phyloP scores from a whole-genome alignment of 2,329 filamentous ascomycete genomes.

The Helminthosporium solani region DNA sequence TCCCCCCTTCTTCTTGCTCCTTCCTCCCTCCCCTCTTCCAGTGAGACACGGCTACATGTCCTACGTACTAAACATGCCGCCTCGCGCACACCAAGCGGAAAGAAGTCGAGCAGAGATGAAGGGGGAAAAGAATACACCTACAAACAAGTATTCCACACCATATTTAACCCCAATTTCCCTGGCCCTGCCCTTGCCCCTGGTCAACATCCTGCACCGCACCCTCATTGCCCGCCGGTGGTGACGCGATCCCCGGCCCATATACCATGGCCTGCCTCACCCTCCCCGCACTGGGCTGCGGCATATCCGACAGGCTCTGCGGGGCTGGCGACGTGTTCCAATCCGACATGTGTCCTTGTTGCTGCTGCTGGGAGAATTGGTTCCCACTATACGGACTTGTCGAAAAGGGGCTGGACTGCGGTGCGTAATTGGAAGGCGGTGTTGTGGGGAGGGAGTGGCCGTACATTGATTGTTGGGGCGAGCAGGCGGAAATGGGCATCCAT shows the following conservation, averaged over 20 bases:
- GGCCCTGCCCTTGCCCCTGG: background rate
- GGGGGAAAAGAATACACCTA: too few species aligned
- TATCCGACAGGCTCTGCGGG: conserved; percentile 31
- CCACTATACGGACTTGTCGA: conserved; percentile 31
- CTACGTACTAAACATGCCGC: too few species aligned
- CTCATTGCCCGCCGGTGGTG: background rate
- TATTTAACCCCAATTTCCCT: conserved; percentile 2
- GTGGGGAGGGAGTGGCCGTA: conserved; percentile 26
- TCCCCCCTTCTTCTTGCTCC: too few species aligned
- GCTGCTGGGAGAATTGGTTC: conserved; percentile 20
- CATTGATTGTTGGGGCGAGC: conserved; percentile 24
- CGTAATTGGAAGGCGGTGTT: conserved; percentile 32
- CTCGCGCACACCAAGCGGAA: too few species aligned
- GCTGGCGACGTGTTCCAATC: conserved; percentile 24
- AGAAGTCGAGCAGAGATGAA: too few species aligned
- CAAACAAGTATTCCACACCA: too few species aligned
- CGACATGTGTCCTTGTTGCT: conserved; percentile 3
- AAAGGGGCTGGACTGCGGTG: conserved; percentile 30
- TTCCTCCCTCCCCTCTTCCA: too few species aligned
- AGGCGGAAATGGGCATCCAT: conserved; percentile 27
- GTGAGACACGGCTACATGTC: too few species aligned
- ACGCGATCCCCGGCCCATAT: conserved; percentile 27
- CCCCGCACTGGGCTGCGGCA: conserved; percentile 36
- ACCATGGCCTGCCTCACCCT: conserved; percentile 33
- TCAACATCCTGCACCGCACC: background rate